Evolutionary conservation across 768 basidiomycete species (phyloP), one percentile per base, ranked within the genome.

Genomic region (Gelatoporia subvermispora): DNA sequence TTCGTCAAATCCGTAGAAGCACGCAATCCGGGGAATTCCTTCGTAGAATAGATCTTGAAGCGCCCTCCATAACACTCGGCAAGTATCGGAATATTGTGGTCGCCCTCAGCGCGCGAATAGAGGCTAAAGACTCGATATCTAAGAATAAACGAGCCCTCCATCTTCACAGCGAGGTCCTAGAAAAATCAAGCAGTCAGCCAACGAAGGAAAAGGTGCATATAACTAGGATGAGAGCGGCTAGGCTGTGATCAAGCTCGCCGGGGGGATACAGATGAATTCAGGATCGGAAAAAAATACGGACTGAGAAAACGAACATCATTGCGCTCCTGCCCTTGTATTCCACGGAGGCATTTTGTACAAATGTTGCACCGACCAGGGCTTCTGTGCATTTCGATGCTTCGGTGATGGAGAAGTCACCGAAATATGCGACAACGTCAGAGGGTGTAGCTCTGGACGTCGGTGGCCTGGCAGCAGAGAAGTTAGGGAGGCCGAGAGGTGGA

Each of bases 101-200:
- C 51, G 28, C 58, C 60, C 17, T 53, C 46, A 11, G 71, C 67
- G 21, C 63, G 60, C 0, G 74, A 75, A 57, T 75, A 77, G 34
- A 87, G 65, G 63, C 84, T 81, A 56, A 87, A 84, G 48, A 76
- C 72, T 3, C 84, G 72, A 58, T 85, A 85, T n/a, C 84, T 75
- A 21, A 86, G 68, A 35, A 81, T 72, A 58, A 85, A 88, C 15
- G 69, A 72, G 20, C 85, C 85, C 57, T 85, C 84, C 18, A 72
- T 73, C 55, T 79, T 81, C 4, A 87, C 84, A 0, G 84, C 81
- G n/a, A 87, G 68, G 57, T 87, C 84, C 85, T 87, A 54, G 23
- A 4, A 3, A 20, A 7, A 15, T 36, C 15, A 18, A 2, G 22
- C 20, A 3, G 11, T 10, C 39, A 20, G 20, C 39, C 20, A 9